Evolutionary conservation across 192 early-diverging fungal species (phyloP), one percentile per base, ranked within the genome.

Genomic region (Linnemannia exigua): DNA sequence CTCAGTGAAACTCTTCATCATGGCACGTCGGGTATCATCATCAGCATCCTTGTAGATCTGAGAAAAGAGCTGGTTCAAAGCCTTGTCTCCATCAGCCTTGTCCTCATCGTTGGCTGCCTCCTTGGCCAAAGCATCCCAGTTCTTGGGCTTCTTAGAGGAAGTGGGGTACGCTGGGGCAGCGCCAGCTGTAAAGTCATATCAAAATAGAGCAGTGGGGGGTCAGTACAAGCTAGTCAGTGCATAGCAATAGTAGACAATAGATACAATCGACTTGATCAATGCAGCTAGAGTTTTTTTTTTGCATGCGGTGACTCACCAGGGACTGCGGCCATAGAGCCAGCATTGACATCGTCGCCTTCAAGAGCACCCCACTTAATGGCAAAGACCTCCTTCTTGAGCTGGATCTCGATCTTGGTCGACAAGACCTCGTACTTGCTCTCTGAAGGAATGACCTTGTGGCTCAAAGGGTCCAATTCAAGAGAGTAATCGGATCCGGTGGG

Each of bases 1-100:
- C 87, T 99, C 99, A 7, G 94, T 91, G 87, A 96, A 99, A 84
- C 95, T 96, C 91, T 99, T 99, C 92, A 98, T 94, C 99, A 99
- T 99, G 0, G 99, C 98, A 25, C 95, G 90, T 70, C 91, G 91
- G 12, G 96, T 95, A 67, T 99, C 95, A 28, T 95, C 94, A 79
- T 93, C 95, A 1, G 97, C 96, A 83, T 98, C 96, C 75, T 92
- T 93, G 87, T 97, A 99, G 70, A 99, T 96, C 46, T 94, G 89
- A 80, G 97, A 96, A 92, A 99, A 99, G 54, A 99, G 89, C 58
- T 94, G 90, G 88, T 99, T 98, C 76, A 99, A 88, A 33, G 96
- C 95, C 79, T 94, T 92, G 79, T 99, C 97, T 38, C 97, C 97
- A 81, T 97, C 94, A 15, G 95, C 90, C 88, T 97, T 97, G 16